Conservation (phyloP, 257 asterid species). For the Penstemon eatonii region DNA sequence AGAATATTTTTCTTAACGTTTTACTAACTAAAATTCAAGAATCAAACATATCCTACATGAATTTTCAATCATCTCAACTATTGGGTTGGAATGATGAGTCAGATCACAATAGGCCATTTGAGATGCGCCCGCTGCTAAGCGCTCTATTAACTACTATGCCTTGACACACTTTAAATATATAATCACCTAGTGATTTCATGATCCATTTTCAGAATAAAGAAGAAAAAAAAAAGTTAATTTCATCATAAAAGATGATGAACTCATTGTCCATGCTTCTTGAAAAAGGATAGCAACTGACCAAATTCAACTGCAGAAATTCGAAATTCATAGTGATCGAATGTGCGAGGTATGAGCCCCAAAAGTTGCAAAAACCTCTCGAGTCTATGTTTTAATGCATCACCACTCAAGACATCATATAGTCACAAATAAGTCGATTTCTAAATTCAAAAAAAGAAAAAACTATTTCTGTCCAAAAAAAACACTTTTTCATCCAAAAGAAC, state of each 20-base stretch:
- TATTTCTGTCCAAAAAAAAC: slow-evolving; percentile 18
- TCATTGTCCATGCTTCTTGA: neutral
- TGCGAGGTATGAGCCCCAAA: slow-evolving; percentile 11
- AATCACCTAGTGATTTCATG: neutral
- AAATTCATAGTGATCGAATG: slow-evolving; percentile 22
- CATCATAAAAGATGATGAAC: neutral
- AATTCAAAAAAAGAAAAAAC: slow-evolving; percentile 15
- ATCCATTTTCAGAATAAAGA: neutral
- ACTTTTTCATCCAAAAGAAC: slow-evolving; percentile 23
- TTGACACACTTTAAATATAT: neutral
- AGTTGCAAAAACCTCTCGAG: slow-evolving; percentile 27
- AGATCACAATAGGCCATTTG: too few relatives aligned
- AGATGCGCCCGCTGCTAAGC: too few relatives aligned
- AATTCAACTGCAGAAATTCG: slow-evolving; percentile 4
- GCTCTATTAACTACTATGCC: too few relatives aligned
- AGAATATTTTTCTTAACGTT: too few relatives aligned
- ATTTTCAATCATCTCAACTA: too few relatives aligned
- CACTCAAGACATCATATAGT: neutral
- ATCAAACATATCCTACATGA: too few relatives aligned
- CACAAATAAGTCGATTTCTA: neutral
- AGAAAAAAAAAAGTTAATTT: neutral
- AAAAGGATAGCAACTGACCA: neutral
- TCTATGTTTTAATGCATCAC: slow-evolving; percentile 20
- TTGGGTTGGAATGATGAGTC: too few relatives aligned
- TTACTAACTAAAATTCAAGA: too few relatives aligned